Evolutionary conservation across 805 yeast genomes (phyloP).

Genomic region (Wickerhamomyces silvicola): DNA sequence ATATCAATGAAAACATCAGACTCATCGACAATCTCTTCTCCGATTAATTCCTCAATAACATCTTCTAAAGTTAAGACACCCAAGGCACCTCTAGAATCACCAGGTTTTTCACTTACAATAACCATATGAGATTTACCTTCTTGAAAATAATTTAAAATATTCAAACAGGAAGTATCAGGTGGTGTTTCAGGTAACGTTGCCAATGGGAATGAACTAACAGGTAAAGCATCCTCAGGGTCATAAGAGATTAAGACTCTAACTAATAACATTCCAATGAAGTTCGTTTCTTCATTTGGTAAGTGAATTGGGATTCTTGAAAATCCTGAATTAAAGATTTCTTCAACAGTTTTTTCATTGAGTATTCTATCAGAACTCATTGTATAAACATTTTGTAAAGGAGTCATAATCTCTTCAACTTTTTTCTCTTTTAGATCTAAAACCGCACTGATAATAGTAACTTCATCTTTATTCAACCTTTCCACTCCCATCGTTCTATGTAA

Average conservation of each 20-base stretch:
- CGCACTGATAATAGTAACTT: conserved; percentile 91
- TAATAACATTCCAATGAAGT: conserved; percentile 90
- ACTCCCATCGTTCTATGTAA: conserved; percentile 93
- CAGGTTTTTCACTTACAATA: conserved; percentile 81
- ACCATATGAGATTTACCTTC: conserved; percentile 98
- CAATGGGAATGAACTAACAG: conserved; percentile 87
- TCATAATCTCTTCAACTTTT: conserved; percentile 81
- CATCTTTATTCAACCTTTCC: conserved; percentile 88
- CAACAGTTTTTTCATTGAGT: conserved; percentile 78
- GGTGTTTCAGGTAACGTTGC: conserved; percentile 96
- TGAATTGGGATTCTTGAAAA: conserved; percentile 93
- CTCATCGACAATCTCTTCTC: conserved; percentile 96
- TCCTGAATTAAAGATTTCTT: conserved; percentile 88
- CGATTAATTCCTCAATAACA: conserved; percentile 96
- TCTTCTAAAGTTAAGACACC: conserved; percentile 95
- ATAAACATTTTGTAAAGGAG: conserved; percentile 86
- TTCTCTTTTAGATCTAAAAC: conserved; percentile 92
- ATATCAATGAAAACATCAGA: conserved; percentile 90
- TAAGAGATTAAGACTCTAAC: conserved; percentile 90
- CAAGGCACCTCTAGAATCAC: conserved; percentile 72
- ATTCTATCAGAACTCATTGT: conserved; percentile 81
- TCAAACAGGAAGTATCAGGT: conserved; percentile 86
- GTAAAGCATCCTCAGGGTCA: conserved; percentile 93
- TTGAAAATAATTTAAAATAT: conserved; percentile 91
- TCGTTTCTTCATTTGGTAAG: conserved; percentile 79